phyloP scores from a whole-genome alignment of 176 grass and related monocot genomes.

The Phoenix roebelenii region DNA sequence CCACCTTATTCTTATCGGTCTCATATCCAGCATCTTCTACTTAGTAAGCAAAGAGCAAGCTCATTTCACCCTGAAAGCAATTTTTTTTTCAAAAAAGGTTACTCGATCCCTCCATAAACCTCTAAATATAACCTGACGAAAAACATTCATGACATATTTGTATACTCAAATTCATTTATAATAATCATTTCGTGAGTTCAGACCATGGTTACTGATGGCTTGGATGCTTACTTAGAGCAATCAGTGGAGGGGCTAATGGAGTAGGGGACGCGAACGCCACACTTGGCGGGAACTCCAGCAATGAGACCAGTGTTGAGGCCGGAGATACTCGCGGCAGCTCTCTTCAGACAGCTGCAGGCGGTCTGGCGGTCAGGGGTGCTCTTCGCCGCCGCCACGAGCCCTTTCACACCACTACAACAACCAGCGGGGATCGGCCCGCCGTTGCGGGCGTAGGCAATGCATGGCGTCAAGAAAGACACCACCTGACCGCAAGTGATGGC shows the following conservation, averaged over 20 bases:
- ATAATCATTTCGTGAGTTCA: too few species aligned
- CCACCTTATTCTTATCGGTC: too few species aligned
- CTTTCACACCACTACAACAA: background rate
- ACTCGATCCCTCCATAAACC: too few species aligned
- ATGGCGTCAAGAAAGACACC: background rate
- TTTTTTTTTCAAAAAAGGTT: too few species aligned
- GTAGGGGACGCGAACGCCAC: background rate
- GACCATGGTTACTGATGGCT: too few species aligned
- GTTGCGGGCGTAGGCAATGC: background rate
- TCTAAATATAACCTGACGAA: too few species aligned
- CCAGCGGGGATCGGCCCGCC: background rate
- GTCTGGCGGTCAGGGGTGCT: background rate
- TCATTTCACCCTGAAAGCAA: too few species aligned
- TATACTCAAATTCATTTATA: too few species aligned
- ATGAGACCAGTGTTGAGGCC: background rate
- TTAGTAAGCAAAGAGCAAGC: too few species aligned
- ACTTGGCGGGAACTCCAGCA: background rate
- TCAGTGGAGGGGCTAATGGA: background rate
- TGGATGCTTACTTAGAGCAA: background rate
- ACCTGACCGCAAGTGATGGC: background rate
- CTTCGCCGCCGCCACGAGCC: background rate
- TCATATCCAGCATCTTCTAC: too few species aligned
- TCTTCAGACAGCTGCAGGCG: background rate
- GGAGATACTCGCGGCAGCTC: background rate
- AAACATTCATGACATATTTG: too few species aligned